Base-by-base conservation (phyloP, 495 filamentous ascomycete species). In the Staphylotrichum longicolle region DNA sequence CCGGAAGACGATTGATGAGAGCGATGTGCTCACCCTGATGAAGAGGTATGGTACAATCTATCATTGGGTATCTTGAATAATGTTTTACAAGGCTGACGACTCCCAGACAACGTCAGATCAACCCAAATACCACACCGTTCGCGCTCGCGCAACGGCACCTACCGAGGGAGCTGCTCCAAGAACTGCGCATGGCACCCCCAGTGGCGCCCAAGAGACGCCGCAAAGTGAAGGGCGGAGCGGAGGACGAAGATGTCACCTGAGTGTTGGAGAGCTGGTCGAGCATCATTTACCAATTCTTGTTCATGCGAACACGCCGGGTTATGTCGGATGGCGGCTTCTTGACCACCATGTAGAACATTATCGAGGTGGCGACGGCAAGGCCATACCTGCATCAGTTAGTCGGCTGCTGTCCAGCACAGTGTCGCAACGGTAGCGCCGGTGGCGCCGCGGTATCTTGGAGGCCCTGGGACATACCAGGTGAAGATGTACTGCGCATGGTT, bases 401-500 rank as follows among this genome's bases (percentile, higher is more conserved):
- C 56, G 45, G 57, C 40, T 46, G 32, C 11, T 10, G 33, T n/a
- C 42, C 48, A 11, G 30, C 35, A 35, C 5, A n/a, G 20, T 27
- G 20, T 27, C 20, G 20, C 20, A 1, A 27, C 0, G 20, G 20
- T 1, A 27, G 20, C 20, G 20, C 20, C 20, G 20, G 20, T 27
- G 20, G 20, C 20, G 20, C 20, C 20, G 20, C 20, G 20, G 20
- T 27, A 27, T 27, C 20, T 27, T 27, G 20, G 20, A 27, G 20
- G 20, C 20, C 20, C 20, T 27, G 20, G 34, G 5, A 78, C 85
- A 69, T 84, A 96, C 94, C 94, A 98, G 55, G 94, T 98, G 72
- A 96, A 93, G 59, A 98, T 97, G 70, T 98, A 98, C 77, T 98
- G 93, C 65, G 90, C 86, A 75, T 98, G 94, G 73, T 93, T 97